Conservation (phyloP, 768 basidiomycete genomes). For the Russula sp. region DNA sequence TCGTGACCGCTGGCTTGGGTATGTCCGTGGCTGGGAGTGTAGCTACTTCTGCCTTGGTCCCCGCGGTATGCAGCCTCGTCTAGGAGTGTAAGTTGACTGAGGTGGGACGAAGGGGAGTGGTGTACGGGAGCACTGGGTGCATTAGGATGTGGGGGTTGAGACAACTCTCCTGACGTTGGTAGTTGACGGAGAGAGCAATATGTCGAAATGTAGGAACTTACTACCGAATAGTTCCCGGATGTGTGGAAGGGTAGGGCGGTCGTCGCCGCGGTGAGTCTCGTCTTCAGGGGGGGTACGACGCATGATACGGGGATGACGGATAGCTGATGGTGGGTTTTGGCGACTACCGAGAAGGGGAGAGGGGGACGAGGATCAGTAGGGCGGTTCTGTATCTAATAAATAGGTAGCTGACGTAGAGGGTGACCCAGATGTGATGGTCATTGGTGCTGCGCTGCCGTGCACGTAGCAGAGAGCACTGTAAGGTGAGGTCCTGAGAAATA, state of each 20-base stretch:
- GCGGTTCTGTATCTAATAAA: neutral
- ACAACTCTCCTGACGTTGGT: slow-evolving; percentile 16
- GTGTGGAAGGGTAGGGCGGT: slow-evolving; percentile 25
- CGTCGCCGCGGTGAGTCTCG: slow-evolving; percentile 20
- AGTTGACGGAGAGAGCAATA: neutral
- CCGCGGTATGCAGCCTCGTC: slow-evolving; percentile 12
- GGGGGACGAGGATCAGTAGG: neutral
- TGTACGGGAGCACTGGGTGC: neutral
- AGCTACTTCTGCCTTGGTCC: slow-evolving; percentile 8
- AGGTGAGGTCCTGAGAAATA: neutral
- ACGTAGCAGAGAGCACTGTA: neutral
- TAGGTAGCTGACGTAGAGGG: slow-evolving; percentile 14
- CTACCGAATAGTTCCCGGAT: slow-evolving; percentile 24
- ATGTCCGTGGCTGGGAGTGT: slow-evolving; percentile 15
- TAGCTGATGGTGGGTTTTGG: neutral
- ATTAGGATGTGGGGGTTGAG: slow-evolving; percentile 19
- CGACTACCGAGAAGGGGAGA: slow-evolving; percentile 6
- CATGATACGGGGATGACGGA: slow-evolving; percentile 11
- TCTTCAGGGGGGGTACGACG: slow-evolving; percentile 13
- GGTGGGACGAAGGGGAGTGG: slow-evolving; percentile 17
- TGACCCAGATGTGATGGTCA: slow-evolving; percentile 3
- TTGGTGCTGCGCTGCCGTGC: neutral
- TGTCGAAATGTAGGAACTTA: slow-evolving; percentile 3
- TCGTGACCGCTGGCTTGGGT: slow-evolving; percentile 2
- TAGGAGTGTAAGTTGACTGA: slow-evolving; percentile 8